These are phyloP conservation scores for Sclerotinia trifoliorum DNA, from an alignment of 2,329 filamentous ascomycete genomes.

Conservation along the genomic window DNA sequence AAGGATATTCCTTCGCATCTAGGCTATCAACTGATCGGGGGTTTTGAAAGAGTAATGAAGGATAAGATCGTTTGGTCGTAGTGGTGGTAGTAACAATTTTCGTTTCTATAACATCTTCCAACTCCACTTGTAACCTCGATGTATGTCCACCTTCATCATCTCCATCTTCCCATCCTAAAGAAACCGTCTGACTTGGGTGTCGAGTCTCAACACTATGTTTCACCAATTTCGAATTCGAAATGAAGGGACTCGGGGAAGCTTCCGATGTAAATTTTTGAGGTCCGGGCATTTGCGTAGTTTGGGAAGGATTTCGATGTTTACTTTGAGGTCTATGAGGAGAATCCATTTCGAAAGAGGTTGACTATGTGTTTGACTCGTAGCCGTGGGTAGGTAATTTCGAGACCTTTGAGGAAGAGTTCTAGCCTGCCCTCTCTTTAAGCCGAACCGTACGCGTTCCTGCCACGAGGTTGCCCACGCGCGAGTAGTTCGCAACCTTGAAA, in stretches of 20 bases:
- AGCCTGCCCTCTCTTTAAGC: slow-evolving; percentile 27
- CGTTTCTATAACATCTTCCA: slow-evolving; percentile 65
- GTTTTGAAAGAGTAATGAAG: slow-evolving; percentile 71
- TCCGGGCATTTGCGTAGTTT: slow-evolving; percentile 22
- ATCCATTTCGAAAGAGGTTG: slow-evolving; percentile 32
- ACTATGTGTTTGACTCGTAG: slow-evolving; percentile 14
- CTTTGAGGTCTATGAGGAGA: slow-evolving; percentile 30
- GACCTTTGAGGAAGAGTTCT: slow-evolving; percentile 13
- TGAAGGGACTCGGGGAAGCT: slow-evolving; percentile 35
- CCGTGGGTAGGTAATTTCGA: slow-evolving; percentile 21
- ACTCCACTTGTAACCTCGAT: slow-evolving; percentile 47
- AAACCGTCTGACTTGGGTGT: slow-evolving; percentile 34
- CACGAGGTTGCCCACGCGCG: slow-evolving; percentile 32
- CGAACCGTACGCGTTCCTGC: slow-evolving; percentile 35
- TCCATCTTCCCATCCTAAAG: slow-evolving; percentile 36
- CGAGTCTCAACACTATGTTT: slow-evolving; percentile 29
- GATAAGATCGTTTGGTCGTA: slow-evolving; percentile 80
- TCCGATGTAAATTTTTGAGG: slow-evolving; percentile 29
- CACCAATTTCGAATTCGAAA: slow-evolving; percentile 30
- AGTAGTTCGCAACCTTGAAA: slow-evolving; percentile 27
- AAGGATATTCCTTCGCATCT: slow-evolving; percentile 85
- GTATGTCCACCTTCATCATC: slow-evolving; percentile 32
- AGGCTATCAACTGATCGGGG: slow-evolving; percentile 64
- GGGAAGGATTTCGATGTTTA: slow-evolving; percentile 31
- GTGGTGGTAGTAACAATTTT: slow-evolving; percentile 86